These are phyloP conservation scores for Artemisia tridentata DNA, from an alignment of 129 eudicot species.

Conservation along the genomic window DNA sequence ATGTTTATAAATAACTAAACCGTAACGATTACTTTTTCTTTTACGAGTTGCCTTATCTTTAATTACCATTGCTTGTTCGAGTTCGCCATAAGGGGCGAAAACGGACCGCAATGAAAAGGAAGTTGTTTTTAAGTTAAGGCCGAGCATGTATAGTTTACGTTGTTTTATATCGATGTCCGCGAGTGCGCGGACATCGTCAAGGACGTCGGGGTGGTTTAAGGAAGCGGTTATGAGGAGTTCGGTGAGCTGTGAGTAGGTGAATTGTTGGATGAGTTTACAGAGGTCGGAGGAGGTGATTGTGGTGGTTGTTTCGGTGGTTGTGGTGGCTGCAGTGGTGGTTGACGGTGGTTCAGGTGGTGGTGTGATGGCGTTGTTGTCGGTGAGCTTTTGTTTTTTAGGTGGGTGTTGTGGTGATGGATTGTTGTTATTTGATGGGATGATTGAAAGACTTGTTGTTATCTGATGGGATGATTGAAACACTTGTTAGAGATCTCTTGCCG, in stretches of 20 bases:
- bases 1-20: constrained; percentile 77
- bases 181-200: constrained; percentile 46
- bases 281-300: constrained; percentile 31
- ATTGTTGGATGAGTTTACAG: constrained; percentile 45
- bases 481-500: too few species aligned
- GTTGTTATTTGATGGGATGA: too few species aligned
- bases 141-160: constrained; percentile 71
- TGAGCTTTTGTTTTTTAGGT: too few species aligned
- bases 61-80: constrained; percentile 68
- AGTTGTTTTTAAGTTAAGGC: constrained; percentile 71
- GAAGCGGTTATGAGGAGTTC: constrained; percentile 46
- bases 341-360: too few species aligned
- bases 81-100: constrained; percentile 59
- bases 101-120: constrained; percentile 42
- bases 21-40: constrained; percentile 74
- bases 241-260: constrained; percentile 50
- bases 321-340: background rate
- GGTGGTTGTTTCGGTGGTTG: background rate
- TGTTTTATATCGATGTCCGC: constrained; percentile 48
- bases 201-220: constrained; percentile 55
- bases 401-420: too few species aligned
- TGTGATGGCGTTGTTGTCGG: too few species aligned
- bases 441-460: too few species aligned
- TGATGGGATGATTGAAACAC: too few species aligned
- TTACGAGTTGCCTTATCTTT: constrained; percentile 1